phyloP scores from a whole-genome alignment of 2,329 filamentous ascomycete genomes.

The Metarhizium sp. region DNA sequence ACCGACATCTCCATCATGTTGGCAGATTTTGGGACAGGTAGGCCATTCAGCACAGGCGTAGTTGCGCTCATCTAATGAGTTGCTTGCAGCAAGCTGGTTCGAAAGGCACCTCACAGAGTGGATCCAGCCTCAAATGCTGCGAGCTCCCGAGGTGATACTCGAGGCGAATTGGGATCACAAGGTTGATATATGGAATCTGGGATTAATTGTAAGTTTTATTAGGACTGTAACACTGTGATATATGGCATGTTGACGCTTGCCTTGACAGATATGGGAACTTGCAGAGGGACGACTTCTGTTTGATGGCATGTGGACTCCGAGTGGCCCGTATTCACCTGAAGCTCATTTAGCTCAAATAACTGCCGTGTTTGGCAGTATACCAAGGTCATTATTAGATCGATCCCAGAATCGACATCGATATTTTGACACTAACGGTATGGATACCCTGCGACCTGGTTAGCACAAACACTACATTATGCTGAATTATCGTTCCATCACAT shows the following conservation, averaged over 20 bases:
- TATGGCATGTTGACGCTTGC: neutral
- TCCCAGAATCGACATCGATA: neutral
- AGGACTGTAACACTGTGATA: neutral
- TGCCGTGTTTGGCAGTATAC: constrained; percentile 12
- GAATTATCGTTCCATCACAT: neutral
- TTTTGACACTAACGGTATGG: neutral
- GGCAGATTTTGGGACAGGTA: constrained; percentile 14
- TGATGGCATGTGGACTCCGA: constrained; percentile 13
- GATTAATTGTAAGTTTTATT: constrained; percentile 5
- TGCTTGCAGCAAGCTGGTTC: constrained; percentile 13
- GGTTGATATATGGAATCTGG: constrained; percentile 17
- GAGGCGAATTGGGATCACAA: constrained; percentile 15
- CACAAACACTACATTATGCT: constrained; percentile 1
- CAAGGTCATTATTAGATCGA: constrained; percentile 1
- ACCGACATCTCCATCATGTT: constrained; percentile 1
- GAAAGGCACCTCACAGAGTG: constrained; percentile 15
- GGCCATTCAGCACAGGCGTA: neutral
- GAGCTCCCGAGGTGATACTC: constrained; percentile 17
- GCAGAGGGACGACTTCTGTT: constrained; percentile 13
- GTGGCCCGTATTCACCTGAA: constrained; percentile 11
- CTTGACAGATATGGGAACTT: constrained; percentile 15
- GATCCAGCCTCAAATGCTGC: constrained; percentile 16
- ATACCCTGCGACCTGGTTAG: neutral
- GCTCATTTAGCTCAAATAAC: constrained; percentile 18
- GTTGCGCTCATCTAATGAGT: neutral